phyloP scores from a whole-genome alignment of 257 asterid genomes.

The Scutellaria minor region DNA sequence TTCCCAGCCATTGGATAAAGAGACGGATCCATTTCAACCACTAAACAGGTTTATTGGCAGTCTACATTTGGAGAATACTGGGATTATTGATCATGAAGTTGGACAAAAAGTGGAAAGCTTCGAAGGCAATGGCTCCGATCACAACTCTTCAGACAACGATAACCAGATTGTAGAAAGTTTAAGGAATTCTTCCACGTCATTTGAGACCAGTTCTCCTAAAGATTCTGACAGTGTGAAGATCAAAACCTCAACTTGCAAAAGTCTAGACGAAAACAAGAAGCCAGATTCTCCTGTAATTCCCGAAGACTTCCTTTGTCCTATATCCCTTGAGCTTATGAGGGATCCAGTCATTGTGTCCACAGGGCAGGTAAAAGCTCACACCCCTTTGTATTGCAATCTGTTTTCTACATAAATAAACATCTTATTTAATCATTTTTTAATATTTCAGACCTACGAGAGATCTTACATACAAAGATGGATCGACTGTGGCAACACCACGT shows the following conservation, averaged over 20 bases:
- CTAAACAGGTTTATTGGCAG: constrained; percentile 51
- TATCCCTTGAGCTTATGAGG: constrained; percentile 93
- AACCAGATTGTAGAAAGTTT: constrained; percentile 38
- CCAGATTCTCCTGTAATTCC: constrained; percentile 67
- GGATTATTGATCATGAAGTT: constrained; percentile 64
- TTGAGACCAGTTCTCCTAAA: constrained; percentile 40
- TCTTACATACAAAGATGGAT: constrained; percentile 93
- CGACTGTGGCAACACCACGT: constrained; percentile 86
- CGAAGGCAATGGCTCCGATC: constrained; percentile 42
- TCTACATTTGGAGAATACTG: constrained; percentile 53
- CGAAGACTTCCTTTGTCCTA: constrained; percentile 89
- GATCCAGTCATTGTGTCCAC: constrained; percentile 97
- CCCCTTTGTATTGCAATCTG: neutral
- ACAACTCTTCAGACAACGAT: constrained; percentile 39
- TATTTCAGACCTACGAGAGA: constrained; percentile 89
- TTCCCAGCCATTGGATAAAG: constrained; percentile 73
- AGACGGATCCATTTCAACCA: constrained; percentile 59
- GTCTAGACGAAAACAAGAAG: constrained; percentile 62
- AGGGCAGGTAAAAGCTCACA: constrained; percentile 55
- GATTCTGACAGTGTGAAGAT: constrained; percentile 42
- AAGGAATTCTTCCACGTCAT: constrained; percentile 44
- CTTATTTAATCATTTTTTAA: constrained; percentile 17
- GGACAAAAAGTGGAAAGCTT: constrained; percentile 40
- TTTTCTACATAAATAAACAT: neutral
- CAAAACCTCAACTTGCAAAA: constrained; percentile 46